Evolutionary conservation across 208 protist genomes (phyloP), one percentile per base, ranked within the genome.

Genomic region (Trypanosoma brucei): DNA sequence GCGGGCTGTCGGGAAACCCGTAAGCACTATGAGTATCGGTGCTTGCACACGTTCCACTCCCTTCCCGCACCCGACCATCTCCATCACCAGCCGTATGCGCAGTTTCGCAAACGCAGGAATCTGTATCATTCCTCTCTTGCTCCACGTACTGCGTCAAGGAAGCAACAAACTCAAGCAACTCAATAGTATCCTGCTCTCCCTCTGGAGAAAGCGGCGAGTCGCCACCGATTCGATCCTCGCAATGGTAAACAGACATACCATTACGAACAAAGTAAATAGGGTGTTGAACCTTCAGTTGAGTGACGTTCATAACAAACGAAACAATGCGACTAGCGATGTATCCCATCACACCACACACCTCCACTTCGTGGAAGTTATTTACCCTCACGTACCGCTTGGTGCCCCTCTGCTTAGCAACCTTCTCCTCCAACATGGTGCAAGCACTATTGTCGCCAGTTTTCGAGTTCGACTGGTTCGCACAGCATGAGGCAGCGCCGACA

Each of bases 241-340:
- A 38, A 64, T 94, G 90, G 72, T 92, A 94, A 65, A 63, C 67
- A 42, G 81, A 91, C 75, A 94, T 71, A n/a, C 91, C 91, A 62
- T 96, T 85, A 3, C 85, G 84, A 5, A 90, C 68, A 73, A 96
- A 96, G 73, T 88, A 96, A 55, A 96, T 96, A 40, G 91, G 91
- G 53, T 92, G 86, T 59, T 87, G 85, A 1, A 94, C 81, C 70
- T 91, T 94, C 9, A 70, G 55, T 70, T 92, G 83, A 6, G 86
- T 85, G 11, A 96, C 61, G 66, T 88, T 94, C 84, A 93, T 88
- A n/a, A 89, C 73, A 69, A 83, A 94, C 0, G 75, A 88, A 13
- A 94, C 69, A 61, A 95, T 92, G 54, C 83, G 83, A 56, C 78
- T 86, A 11, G 79, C 78, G 3, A 82, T 63, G 62, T 87, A 92